Conservation (phyloP, 2,329 filamentous ascomycete genomes). For the Rhynchosporium secalis region DNA sequence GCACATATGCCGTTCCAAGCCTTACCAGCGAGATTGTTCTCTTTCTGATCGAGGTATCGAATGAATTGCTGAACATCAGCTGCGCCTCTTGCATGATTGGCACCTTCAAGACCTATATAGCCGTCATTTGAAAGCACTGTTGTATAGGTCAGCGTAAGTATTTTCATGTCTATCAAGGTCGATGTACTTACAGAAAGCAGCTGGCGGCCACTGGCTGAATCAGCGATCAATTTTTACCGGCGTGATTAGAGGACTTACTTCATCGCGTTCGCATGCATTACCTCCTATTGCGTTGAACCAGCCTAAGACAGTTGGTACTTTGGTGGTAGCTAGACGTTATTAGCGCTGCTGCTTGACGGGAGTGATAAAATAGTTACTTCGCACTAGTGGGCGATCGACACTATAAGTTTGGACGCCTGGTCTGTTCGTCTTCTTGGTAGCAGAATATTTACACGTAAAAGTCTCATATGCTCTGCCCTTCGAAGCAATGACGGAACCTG, state of each 20-base stretch:
- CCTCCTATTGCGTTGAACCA: slow-evolving; percentile 12
- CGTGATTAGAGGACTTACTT: background rate
- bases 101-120: slow-evolving; percentile 11
- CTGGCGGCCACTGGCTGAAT: too few species aligned
- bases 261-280: slow-evolving; percentile 9
- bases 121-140: slow-evolving; percentile 14
- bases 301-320: background rate
- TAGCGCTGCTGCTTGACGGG: too few species aligned
- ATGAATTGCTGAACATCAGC: slow-evolving; percentile 10
- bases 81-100: background rate
- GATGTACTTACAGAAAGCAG: background rate
- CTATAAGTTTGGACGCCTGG: slow-evolving; percentile 2
- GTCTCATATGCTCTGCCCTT: background rate
- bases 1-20: slow-evolving; percentile 9
- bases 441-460: slow-evolving; percentile 11
- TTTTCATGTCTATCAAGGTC: background rate
- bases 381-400: slow-evolving; percentile 4
- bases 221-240: background rate
- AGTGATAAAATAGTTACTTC: too few species aligned
- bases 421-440: slow-evolving; percentile 5
- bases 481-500: slow-evolving; percentile 11
- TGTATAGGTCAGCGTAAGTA: background rate
- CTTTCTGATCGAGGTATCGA: slow-evolving; percentile 1
- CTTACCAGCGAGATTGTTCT: slow-evolving; percentile 4
- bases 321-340: too few species aligned